Percentiles rank a stretch among this genome's conserved stretches.
phyloP scores from a whole-genome alignment of 139 green algal species.

The Coelastrella sp. region DNA sequence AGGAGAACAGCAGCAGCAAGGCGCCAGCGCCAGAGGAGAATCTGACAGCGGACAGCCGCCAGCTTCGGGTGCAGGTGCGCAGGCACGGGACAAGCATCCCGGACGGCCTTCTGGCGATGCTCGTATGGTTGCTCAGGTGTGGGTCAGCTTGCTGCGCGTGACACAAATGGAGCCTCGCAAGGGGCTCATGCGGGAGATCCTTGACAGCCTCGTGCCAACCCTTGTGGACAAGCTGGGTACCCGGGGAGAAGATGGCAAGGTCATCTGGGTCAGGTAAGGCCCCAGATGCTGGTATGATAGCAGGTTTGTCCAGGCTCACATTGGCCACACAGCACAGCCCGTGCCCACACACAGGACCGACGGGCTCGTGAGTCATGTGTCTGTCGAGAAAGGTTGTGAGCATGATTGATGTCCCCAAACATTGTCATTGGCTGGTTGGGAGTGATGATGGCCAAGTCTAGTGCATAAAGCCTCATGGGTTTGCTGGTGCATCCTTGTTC shows the following conservation, averaged over 20 bases:
- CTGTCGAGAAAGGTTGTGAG: no score
- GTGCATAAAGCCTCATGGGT: no score
- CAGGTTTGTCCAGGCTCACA: background rate
- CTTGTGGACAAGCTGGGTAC: slow-evolving; percentile 60
- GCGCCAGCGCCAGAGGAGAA: background rate
- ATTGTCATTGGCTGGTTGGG: no score
- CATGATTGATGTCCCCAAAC: no score
- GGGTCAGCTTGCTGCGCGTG: slow-evolving; percentile 87
- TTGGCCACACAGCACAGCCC: background rate
- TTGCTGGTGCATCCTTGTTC: no score
- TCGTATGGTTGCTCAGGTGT: slow-evolving; percentile 77
- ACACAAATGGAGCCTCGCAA: slow-evolving; percentile 79
- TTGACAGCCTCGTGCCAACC: slow-evolving; percentile 91
- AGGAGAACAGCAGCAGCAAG: background rate
- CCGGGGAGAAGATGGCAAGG: slow-evolving; percentile 9
- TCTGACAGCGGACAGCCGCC: background rate
- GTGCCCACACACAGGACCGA: no score
- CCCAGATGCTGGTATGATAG: background rate
- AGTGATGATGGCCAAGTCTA: no score
- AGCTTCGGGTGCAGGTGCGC: background rate
- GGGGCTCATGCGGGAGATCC: slow-evolving; percentile 80
- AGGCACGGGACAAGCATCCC: background rate
- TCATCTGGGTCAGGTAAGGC: slow-evolving; percentile 35
- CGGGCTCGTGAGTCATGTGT: no score
- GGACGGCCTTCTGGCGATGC: background rate